Evolutionary conservation across 805 yeast species (phyloP).

Genomic region (Lipomyces spencermartinsiae): DNA sequence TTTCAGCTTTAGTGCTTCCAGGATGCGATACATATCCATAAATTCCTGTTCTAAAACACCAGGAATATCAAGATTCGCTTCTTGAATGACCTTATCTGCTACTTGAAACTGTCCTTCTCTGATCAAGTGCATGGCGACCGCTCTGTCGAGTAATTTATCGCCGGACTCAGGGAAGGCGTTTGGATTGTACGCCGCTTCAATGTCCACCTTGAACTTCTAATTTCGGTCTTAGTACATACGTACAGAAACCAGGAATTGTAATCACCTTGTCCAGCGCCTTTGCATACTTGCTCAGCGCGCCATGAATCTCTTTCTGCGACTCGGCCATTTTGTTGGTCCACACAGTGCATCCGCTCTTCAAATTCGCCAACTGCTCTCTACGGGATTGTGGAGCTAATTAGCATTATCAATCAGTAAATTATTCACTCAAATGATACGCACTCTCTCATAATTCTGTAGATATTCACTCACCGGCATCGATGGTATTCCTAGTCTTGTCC

Average conservation of each 20-base stretch:
- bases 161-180: constrained; percentile 35
- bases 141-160: constrained; percentile 47
- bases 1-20: constrained; percentile 48
- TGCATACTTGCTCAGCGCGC: constrained; percentile 43
- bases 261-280: constrained; percentile 46
- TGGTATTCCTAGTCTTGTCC: constrained; percentile 39
- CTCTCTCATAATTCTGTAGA: not conserved
- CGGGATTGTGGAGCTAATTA: constrained; percentile 27
- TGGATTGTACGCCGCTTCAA: constrained; percentile 32
- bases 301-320: constrained; percentile 44
- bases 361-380: constrained; percentile 29
- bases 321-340: constrained; percentile 37
- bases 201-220: constrained; percentile 33
- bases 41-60: constrained; percentile 49
- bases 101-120: constrained; percentile 55
- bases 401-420: not conserved
- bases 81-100: constrained; percentile 46
- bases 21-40: constrained; percentile 52
- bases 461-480: constrained; percentile 38
- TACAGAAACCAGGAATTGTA: not conserved
- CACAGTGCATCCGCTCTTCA: constrained; percentile 24
- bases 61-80: constrained; percentile 42
- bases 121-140: constrained; percentile 55
- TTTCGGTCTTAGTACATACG: constrained; percentile 1
- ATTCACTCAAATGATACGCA: not conserved